Evolutionary conservation across 257 asterid genomes (phyloP).

Genomic region (Scutellaria galericulata): DNA sequence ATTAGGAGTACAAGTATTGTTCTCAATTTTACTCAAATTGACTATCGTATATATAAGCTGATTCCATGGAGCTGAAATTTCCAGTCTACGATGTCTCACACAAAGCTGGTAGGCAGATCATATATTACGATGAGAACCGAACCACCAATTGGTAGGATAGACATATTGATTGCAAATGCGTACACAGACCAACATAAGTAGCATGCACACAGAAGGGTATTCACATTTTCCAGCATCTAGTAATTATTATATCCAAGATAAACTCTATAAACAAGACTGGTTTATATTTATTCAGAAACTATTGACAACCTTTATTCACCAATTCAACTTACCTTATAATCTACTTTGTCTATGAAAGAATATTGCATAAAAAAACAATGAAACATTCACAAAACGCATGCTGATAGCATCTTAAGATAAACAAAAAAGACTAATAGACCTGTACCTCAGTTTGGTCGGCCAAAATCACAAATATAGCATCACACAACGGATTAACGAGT

Average conservation of each 20-base stretch:
- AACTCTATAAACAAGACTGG: neutral
- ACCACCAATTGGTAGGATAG: no score
- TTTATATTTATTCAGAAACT: neutral
- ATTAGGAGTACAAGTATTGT: neutral
- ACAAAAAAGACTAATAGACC: neutral
- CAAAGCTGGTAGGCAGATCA: neutral
- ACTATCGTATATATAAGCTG: neutral
- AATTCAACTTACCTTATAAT: constrained; percentile 12
- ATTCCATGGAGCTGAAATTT: neutral
- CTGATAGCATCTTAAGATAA: constrained; percentile 19
- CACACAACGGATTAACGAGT: constrained; percentile 54
- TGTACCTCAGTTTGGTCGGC: constrained; percentile 96
- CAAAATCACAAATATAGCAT: constrained; percentile 79
- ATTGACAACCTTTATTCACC: neutral
- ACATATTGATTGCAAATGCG: no score
- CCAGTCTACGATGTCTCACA: neutral
- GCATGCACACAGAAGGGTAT: no score
- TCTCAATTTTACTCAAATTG: neutral
- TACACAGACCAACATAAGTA: no score
- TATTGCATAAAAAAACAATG: constrained; percentile 5
- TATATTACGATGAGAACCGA: no score
- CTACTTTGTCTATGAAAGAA: neutral
- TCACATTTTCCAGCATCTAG: constrained; percentile 8
- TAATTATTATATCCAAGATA: constrained; percentile 18
- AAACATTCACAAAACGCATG: constrained; percentile 19